A percentile compares a stretch with the other conserved stretches of the same genome.
These are phyloP conservation scores for Rhodocollybia butyracea DNA, from an alignment of 768 basidiomycete species.

Conservation along the genomic window DNA sequence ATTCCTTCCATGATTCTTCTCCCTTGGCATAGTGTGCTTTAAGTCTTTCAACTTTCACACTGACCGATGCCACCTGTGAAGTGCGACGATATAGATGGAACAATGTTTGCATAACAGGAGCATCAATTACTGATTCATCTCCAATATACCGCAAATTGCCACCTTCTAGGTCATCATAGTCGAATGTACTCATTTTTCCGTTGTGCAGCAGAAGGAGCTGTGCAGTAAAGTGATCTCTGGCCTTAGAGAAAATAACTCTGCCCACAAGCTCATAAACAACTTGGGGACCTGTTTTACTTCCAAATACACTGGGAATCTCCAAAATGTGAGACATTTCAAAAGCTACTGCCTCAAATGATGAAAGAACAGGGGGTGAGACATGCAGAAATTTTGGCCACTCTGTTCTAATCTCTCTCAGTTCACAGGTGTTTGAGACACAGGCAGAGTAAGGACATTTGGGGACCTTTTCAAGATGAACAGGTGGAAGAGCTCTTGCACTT, in stretches of 20 bases:
- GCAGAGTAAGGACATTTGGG: not conserved
- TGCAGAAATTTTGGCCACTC: not conserved
- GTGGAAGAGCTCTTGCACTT: not conserved
- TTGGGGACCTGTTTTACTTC: not conserved
- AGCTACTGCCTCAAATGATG: not conserved
- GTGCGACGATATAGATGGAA: not conserved
- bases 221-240: not conserved
- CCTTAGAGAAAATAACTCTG: not conserved
- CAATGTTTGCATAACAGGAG: not conserved
- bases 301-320: not conserved
- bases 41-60: not conserved
- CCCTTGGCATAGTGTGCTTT: not conserved
- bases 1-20: not conserved
- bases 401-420: not conserved
- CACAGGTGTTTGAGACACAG: not conserved
- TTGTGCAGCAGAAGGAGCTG: not conserved
- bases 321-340: not conserved
- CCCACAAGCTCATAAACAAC: not conserved
- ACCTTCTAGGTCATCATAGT: not conserved
- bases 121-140: not conserved
- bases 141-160: not conserved
- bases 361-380: not conserved
- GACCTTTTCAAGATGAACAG: not conserved
- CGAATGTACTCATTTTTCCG: not conserved
- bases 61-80: not conserved